Percentiles rank a stretch among this genome's conserved stretches.
Conservation (phyloP, 495 filamentous ascomycete species). For the Schizothecium vesticola region DNA sequence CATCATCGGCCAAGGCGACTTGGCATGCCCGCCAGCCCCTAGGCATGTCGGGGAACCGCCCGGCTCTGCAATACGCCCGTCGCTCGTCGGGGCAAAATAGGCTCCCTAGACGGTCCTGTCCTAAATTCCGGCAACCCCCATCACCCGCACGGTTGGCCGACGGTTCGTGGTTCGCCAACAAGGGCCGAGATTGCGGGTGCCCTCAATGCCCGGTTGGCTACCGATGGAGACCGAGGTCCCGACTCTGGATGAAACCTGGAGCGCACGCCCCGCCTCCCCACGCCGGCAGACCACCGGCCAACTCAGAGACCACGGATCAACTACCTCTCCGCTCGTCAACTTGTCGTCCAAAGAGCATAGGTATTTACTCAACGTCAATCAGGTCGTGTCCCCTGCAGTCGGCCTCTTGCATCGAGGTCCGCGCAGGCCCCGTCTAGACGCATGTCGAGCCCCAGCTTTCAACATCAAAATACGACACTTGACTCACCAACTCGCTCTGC, state of each 20-base stretch:
- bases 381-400: no score
- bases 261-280: constrained; percentile 1
- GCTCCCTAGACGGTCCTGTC: no score
- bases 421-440: no score
- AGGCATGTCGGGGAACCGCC: no score
- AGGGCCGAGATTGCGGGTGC: constrained; percentile 14
- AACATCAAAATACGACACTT: no score
- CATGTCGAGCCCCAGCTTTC: no score
- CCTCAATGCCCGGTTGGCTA: constrained; percentile 8
- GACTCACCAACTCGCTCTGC: no score
- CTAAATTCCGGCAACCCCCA: background rate
- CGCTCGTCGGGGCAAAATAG: background rate
- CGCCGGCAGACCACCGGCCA: background rate
- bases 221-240: constrained; percentile 8
- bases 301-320: background rate
- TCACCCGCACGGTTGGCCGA: constrained; percentile 5
- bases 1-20: background rate
- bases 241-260: constrained; percentile 10
- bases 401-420: no score
- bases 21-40: background rate
- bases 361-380: background rate
- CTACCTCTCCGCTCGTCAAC: no score
- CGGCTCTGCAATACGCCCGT: background rate
- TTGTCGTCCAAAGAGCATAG: no score
- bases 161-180: constrained; percentile 4